These are phyloP conservation scores for Jacaranda copaia DNA, from an alignment of 257 asterid species.

Conservation along the genomic window DNA sequence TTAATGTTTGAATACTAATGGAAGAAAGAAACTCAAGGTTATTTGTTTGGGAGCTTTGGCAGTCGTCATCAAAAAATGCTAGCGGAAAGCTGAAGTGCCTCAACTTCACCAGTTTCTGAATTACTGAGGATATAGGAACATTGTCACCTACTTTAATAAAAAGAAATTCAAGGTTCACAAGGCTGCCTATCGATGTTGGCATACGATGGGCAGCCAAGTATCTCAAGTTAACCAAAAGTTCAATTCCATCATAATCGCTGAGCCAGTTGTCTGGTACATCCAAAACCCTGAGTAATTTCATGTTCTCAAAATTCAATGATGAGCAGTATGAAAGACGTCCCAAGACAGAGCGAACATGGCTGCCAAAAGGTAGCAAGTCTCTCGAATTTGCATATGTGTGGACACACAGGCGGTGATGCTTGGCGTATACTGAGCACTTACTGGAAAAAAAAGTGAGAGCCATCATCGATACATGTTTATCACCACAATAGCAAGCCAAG, in stretches of 20 bases:
- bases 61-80: neutral
- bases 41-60: neutral
- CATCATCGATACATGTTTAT: too few species aligned
- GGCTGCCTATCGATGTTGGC: constrained; percentile 27
- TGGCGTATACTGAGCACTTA: too few species aligned
- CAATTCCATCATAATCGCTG: neutral
- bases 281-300: constrained; percentile 36
- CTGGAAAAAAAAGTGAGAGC: too few species aligned
- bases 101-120: too few species aligned
- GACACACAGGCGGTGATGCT: too few species aligned
- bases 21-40: constrained; percentile 29
- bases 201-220: constrained; percentile 30
- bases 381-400: too few species aligned
- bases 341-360: constrained; percentile 24
- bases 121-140: neutral
- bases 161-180: constrained; percentile 39
- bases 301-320: constrained; percentile 23
- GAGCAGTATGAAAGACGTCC: constrained; percentile 8
- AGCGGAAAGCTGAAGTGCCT: too few species aligned
- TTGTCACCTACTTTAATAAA: neutral
- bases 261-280: neutral
- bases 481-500: too few species aligned
- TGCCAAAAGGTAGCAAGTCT: constrained; percentile 24
- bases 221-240: constrained; percentile 31
- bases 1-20: neutral